Evolutionary conservation across 345 rosid species (phyloP), one percentile per base, ranked within the genome.

Genomic region (Eucalyptus regnans): DNA sequence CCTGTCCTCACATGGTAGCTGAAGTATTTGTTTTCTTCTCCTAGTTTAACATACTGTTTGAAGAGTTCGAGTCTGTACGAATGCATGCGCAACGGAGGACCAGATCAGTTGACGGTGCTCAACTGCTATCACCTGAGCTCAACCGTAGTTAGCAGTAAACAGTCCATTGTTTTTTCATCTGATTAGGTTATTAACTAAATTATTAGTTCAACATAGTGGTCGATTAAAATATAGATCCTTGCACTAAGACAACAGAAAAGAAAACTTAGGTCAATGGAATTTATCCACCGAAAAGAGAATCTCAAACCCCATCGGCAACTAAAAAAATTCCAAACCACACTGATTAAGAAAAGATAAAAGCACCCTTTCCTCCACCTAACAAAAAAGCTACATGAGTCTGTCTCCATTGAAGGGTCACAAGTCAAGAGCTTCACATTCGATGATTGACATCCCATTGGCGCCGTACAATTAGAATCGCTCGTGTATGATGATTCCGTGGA

Each of bases 81-180:
- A 41, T 10, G 81, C 44, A 51, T 48, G 52, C 41, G 22, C 86
- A 64, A 64, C 49, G 16, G 58, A 87, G 87, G 87, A 90, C 88
- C 88, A 58, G 87, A 71, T 88, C 41, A 87, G 87, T 62, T 15
- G 84, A 86, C 31, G 5, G 51, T 50, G 88, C 56, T 88, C 64
- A 31, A 64, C 91, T 89, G 86, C 88, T 88, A 87, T 41, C 84
- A 20, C 29, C 84, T 76, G 84, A 76, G 84, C 84, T 76, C 84
- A 76, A 41, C 81, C 76, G 86, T 80, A 54, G 68, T 81, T 56
- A 76, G 46, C 87, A 84, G 71, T 56, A 20, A 71, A 83, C 52
- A 84, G 91, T 92, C 86, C 16, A 90, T 88, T 83, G 87, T 85
- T 60, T 87, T 46, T 88, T 91, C 91, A 91, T 91, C 92, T 90